Evolutionary conservation across 2,329 filamentous ascomycete species (phyloP).

Genomic region (Fusarium dlaminii): DNA sequence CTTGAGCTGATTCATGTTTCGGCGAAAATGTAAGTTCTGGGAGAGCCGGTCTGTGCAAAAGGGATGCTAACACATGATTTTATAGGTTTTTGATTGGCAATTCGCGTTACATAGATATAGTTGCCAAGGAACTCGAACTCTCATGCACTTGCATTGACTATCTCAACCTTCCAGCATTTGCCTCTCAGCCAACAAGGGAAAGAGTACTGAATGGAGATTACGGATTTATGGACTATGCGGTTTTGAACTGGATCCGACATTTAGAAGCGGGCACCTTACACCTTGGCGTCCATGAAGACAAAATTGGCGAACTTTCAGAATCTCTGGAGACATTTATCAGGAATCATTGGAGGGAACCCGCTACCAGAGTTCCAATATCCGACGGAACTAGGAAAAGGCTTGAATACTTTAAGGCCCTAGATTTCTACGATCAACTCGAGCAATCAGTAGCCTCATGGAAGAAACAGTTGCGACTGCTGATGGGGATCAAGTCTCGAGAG

Average conservation of each 20-base stretch:
- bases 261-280: rapidly evolving
- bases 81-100: neutral
- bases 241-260: neutral
- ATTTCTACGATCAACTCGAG: rapidly evolving
- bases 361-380: rapidly evolving
- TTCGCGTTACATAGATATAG: neutral
- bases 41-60: rapidly evolving
- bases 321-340: neutral
- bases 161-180: neutral
- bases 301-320: neutral
- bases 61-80: neutral
- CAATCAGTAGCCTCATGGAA: neutral
- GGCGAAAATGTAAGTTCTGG: rapidly evolving
- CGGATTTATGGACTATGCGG: neutral
- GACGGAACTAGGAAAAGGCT: rapidly evolving
- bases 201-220: rapidly evolving
- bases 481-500: rapidly evolving
- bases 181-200: rapidly evolving
- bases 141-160: neutral
- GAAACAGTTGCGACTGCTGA: rapidly evolving
- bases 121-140: neutral
- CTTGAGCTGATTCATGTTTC: neutral
- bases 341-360: rapidly evolving
- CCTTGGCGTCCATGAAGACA: rapidly evolving
- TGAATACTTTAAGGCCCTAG: rapidly evolving